A percentile compares a stretch with the other conserved stretches of the same genome.
These are phyloP conservation scores for Spinellus fusiger DNA, from an alignment of 192 early-diverging fungal genomes.

Conservation along the genomic window DNA sequence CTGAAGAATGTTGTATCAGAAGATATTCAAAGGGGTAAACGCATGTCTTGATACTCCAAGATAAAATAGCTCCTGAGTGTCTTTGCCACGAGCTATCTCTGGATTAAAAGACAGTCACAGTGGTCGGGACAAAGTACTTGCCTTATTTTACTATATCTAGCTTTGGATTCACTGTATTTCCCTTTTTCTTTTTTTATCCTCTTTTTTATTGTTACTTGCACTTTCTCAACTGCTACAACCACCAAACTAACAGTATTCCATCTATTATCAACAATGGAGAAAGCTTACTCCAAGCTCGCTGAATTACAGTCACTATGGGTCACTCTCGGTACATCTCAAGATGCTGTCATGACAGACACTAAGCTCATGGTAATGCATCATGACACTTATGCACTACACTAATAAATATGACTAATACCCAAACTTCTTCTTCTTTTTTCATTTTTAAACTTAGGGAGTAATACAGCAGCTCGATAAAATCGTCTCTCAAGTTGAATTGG, in stretches of 20 bases:
- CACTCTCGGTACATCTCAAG: not conserved
- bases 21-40: not conserved
- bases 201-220: not conserved
- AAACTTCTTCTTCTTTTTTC: not conserved
- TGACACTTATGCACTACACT: not conserved
- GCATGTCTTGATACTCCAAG: not conserved
- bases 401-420: no score
- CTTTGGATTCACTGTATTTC: no score
- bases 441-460: slow-evolving; percentile 32
- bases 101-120: not conserved
- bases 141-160: not conserved
- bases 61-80: not conserved
- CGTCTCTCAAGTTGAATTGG: slow-evolving; percentile 27
- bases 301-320: slow-evolving; percentile 7
- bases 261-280: slow-evolving; percentile 11
- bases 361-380: slow-evolving; percentile 4
- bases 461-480: slow-evolving; percentile 36
- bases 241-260: no score
- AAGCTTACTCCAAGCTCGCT: slow-evolving; percentile 2
- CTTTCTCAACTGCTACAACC: no score
- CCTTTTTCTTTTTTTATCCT: not conserved
- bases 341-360: slow-evolving; percentile 1
- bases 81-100: not conserved
- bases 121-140: not conserved
- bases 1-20: no score